Evolutionary conservation across 2,329 filamentous ascomycete species (phyloP).

Genomic region (Beauveria sp.): DNA sequence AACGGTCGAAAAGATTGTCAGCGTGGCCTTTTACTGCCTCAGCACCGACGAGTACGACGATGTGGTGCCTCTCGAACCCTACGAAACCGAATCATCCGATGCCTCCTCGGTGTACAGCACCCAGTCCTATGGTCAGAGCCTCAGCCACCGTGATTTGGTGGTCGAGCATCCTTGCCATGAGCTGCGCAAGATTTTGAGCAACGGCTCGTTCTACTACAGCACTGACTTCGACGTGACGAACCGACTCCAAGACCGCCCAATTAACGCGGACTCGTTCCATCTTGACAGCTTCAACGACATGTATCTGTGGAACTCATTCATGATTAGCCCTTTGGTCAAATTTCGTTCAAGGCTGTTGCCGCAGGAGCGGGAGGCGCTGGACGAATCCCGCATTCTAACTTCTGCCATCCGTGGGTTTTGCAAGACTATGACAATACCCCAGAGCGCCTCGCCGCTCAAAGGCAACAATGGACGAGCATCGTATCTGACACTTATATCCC

Average conservation of each 20-base stretch:
- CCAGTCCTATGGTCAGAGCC: constrained; percentile 29
- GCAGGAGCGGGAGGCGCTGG: constrained; percentile 70
- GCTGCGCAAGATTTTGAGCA: constrained; percentile 82
- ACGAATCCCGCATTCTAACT: constrained; percentile 79
- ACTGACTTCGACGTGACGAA: constrained; percentile 97
- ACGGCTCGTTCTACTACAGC: constrained; percentile 96
- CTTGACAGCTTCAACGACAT: constrained; percentile 89
- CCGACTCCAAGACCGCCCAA: constrained; percentile 76
- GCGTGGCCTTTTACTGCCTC: constrained; percentile 88
- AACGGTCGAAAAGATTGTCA: constrained; percentile 78
- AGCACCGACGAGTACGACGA: constrained; percentile 83
- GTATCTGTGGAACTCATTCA: constrained; percentile 97
- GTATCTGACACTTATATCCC: constrained; percentile 80
- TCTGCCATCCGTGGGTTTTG: constrained; percentile 93
- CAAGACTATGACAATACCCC: constrained; percentile 75
- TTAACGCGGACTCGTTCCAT: constrained; percentile 72
- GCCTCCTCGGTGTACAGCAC: constrained; percentile 39
- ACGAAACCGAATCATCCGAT: constrained; percentile 43
- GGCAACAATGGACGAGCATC: constrained; percentile 67
- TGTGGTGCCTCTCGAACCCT: constrained; percentile 49
- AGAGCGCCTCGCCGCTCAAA: constrained; percentile 63
- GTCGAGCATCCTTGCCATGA: constrained; percentile 85
- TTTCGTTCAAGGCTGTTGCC: constrained; percentile 77
- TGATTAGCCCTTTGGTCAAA: constrained; percentile 87
- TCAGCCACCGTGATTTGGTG: constrained; percentile 60